Evolutionary conservation across 768 basidiomycete genomes (phyloP), one percentile per base, ranked within the genome.

Genomic region (Tylopilus sp.): DNA sequence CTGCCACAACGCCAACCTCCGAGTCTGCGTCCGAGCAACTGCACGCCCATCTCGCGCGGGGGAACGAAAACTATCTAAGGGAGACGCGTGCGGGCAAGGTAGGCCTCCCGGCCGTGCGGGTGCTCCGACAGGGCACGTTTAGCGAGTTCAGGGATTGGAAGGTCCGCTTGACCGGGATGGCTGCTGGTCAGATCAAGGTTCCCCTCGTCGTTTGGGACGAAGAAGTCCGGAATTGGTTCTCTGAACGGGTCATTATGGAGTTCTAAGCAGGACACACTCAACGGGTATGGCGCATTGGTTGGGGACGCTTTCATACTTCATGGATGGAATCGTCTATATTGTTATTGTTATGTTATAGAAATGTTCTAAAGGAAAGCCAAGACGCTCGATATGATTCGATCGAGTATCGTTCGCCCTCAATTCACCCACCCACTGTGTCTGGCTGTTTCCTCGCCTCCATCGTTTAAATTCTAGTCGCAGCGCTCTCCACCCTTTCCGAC

Each of bases 111-210:
- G 49, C 42, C 28, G 55, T 65, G 25, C 52, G 57, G 12, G 51
- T 63, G 0, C 58, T 67, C 14, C 37, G 50, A 6, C 59, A 24
- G 24, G 63, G 63, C 25, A 61, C 61, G 11, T 64, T 59, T 49
- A 19, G 54, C 12, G 60, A 62, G 26, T 64, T 55, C 28, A 55
- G 63, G 7, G 55, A 57, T 26, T 64, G 62, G 64, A 62, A 62
- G 48, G 34, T 59, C 17, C 44, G 47, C 0, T 41, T 22, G 38
- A 60, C 57, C 13, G 56, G 61, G 22, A 43, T 50, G 42, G 56
- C 50, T 24, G 50, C 61, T 10, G 60, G 58, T 1, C 61, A 67
- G 30, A 47, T 59, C 40, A 67, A 67, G 46, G 56, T 64, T 7
- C 65, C 60, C 0, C 16, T 40, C 21, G 57, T 67, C 26, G 44